Percentiles rank a stretch among this genome's conserved stretches.
Evolutionary conservation across 495 filamentous ascomycete genomes (phyloP).

Genomic region (Cercophora sp.): DNA sequence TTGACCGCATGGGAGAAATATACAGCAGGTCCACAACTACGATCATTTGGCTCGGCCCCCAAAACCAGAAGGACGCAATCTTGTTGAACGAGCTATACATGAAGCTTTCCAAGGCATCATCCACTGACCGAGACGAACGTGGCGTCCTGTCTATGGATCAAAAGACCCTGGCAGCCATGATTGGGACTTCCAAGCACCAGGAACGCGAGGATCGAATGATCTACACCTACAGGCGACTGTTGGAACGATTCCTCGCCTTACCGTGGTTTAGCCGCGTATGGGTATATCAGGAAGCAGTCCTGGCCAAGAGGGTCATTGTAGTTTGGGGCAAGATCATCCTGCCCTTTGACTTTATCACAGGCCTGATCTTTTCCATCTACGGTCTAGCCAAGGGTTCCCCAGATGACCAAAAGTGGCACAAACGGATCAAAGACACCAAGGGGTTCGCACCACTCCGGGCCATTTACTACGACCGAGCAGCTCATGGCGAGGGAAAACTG

Average conservation of each 20-base stretch:
- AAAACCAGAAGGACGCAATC: neutral
- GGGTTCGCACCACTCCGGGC: neutral
- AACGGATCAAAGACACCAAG: neutral
- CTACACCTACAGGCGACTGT: neutral
- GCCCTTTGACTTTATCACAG: conserved; percentile 1
- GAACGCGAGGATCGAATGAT: neutral
- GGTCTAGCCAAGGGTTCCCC: neutral
- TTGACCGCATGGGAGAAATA: neutral
- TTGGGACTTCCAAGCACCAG: neutral
- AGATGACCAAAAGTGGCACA: neutral
- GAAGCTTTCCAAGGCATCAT: neutral
- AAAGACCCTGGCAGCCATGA: neutral
- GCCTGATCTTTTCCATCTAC: neutral
- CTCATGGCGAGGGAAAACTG: neutral
- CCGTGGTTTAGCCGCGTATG: neutral
- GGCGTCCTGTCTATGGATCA: neutral
- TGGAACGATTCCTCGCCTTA: neutral
- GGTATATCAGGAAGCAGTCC: neutral
- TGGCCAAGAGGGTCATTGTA: neutral
- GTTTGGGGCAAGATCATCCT: neutral
- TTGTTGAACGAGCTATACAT: neutral
- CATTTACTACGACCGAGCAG: neutral
- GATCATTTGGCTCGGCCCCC: neutral
- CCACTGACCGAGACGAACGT: neutral
- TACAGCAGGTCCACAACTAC: neutral